Evolutionary conservation across 805 yeast genomes (phyloP).

Genomic region (Candida ipomoeae): DNA sequence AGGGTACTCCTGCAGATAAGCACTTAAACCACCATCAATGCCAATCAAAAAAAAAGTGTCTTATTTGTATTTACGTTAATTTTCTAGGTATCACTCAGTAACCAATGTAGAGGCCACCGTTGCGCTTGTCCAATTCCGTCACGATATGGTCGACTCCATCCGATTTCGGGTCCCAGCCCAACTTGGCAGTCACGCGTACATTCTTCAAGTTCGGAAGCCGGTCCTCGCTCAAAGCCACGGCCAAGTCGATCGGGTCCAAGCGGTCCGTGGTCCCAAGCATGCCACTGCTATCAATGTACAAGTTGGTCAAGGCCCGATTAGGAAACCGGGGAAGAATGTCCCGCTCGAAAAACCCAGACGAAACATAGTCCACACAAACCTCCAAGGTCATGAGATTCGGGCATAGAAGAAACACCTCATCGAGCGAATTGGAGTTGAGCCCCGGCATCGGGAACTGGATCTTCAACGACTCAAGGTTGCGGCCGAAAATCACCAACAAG

Average conservation of each 20-base stretch:
- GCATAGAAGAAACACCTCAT: slow-evolving; percentile 68
- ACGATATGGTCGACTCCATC: slow-evolving; percentile 48
- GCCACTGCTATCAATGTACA: slow-evolving; percentile 82
- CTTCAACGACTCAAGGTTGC: slow-evolving; percentile 54
- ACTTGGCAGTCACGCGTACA: slow-evolving; percentile 63
- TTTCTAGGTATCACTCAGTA: slow-evolving; percentile 7
- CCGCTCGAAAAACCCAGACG: slow-evolving; percentile 39
- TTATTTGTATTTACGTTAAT: too few relatives aligned
- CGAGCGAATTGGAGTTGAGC: slow-evolving; percentile 63
- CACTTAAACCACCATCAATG: too few relatives aligned
- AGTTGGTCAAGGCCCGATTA: slow-evolving; percentile 49
- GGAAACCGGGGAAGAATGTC: slow-evolving; percentile 23
- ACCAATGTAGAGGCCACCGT: slow-evolving; percentile 68
- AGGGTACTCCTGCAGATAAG: too few relatives aligned
- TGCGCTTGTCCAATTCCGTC: slow-evolving; percentile 65
- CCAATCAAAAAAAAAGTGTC: too few relatives aligned
- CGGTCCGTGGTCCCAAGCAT: slow-evolving; percentile 78
- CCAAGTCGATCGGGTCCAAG: slow-evolving; percentile 83
- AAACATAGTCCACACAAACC: slow-evolving; percentile 75
- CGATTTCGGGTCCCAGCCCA: slow-evolving; percentile 76
- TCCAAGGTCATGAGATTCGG: slow-evolving; percentile 63
- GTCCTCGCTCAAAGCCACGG: slow-evolving; percentile 76
- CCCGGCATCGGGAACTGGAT: slow-evolving; percentile 89
- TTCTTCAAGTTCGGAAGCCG: slow-evolving; percentile 64
- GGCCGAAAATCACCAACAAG: slow-evolving; percentile 63